Evolutionary conservation across 306 rosid species (phyloP).

Genomic region (Quercus rubra): DNA sequence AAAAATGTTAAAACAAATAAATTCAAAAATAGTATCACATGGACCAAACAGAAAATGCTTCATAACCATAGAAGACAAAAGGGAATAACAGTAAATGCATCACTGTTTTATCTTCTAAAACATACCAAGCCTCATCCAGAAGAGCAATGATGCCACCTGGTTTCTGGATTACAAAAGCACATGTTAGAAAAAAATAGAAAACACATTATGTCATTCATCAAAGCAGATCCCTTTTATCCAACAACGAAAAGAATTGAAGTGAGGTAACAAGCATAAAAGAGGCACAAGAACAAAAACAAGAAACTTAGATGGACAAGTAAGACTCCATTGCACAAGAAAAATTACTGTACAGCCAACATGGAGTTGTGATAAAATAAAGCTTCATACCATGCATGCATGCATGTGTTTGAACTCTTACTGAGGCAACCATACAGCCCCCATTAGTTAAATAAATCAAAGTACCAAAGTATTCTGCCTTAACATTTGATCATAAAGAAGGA

Average conservation of each 20-base stretch:
- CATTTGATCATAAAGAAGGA: background rate
- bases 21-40: background rate
- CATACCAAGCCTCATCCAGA: slow-evolving; percentile 98
- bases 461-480: background rate
- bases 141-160: slow-evolving; percentile 97
- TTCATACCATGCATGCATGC: background rate
- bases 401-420: background rate
- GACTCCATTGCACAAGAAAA: background rate
- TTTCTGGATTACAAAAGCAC: slow-evolving; percentile 59
- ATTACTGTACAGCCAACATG: background rate
- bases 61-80: slow-evolving; percentile 5
- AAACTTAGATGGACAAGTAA: background rate
- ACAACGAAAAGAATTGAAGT: background rate
- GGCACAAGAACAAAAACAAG: background rate
- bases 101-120: slow-evolving; percentile 10
- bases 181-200: slow-evolving; percentile 29
- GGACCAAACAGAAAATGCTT: background rate
- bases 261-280: background rate
- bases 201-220: background rate
- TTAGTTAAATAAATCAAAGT: background rate
- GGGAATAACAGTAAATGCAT: slow-evolving; percentile 7
- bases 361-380: background rate
- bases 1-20: background rate
- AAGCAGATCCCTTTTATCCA: background rate
- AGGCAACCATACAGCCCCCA: background rate